Base-by-base conservation (phyloP, 352 stramenopile genomes). In the Phytophthora nicotianae region DNA sequence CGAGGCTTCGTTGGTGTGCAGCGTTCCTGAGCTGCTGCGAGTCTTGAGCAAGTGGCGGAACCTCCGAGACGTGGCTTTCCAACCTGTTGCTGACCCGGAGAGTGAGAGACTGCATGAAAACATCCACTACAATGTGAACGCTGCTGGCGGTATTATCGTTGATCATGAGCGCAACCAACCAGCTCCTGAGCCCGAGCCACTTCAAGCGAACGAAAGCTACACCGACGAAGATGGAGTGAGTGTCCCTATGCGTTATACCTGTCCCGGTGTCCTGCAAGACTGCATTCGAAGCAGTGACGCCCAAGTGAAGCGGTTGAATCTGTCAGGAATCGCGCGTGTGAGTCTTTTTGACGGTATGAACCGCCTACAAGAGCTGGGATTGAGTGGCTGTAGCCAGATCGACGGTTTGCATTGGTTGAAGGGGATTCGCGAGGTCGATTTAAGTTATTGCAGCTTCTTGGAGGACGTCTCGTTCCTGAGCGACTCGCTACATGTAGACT, bases 381-480 rank as follows among this genome's bases (percentile, higher is more conserved):
- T 91, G 26, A 88, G 81, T 49, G 78, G 83, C n/a, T 88, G 78
- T 51, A 70, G 55, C 9, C 51, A 72, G 19, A 74, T 91, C 29
- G 72, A 83, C 52, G 73, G 72, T 0, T 46, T 89, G 14, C 62
- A 81, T 5, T 76, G 57, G 46, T 47, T 91, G 38, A 32, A 48
- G 0, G 72, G 71, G 17, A 74, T 89, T 47, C 42, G 20, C 0
- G 74, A 84, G 33, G 68, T 91, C 2, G 80, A 91, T 43, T 33
- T 91, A 42, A 86, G 74, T 41, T 91, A 91, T 57, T 91, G 83
- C 57, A 80, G 70, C 50, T 74, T 81, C 29, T 52, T 91, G n/a
- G 55, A 61, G 11, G 72, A 88, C 61, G 45, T 90, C 4, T 62
- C 60, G 20, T 88, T 78, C 54, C 64, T 91, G 11, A 42, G 50